Evolutionary conservation across 176 grass and related monocot genomes (phyloP), one percentile per base, ranked within the genome.

Genomic region (Phragmites australis): DNA sequence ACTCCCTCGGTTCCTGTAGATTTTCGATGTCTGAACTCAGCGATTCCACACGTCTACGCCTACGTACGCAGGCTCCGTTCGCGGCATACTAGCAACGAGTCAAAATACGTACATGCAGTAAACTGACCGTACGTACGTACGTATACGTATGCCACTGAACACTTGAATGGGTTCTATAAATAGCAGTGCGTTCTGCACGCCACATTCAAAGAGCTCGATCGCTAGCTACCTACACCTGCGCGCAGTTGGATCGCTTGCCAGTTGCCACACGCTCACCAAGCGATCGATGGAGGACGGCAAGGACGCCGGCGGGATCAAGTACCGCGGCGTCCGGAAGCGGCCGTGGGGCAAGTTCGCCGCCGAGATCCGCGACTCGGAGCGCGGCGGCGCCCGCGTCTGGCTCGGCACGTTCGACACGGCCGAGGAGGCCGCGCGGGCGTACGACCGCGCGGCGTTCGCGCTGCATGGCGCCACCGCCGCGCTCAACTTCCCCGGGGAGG

Each of bases 331-430:
- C 4, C 48, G 91, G 68, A 88, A 68, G 80, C 48, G 92, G 5
- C 88, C 86, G 9, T 94, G 88, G 88, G 92, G 92, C 30, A 87
- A 90, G 79, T 94, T 83, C 45, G 85, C 88, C 0, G 92, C 85
- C 18, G 88, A 94, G 86, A 94, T 94, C 52, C 88, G 92, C 21
- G 92, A 94, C 75, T 70, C 88, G 7, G 85, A 86, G 58, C 78
- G 83, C 44, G 86, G 81, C 43, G 76, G 86, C 6, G 85, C 77
- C 22, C 84, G 88, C 29, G 89, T 75, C 11, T 94, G 92, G 92
- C 86, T 94, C 7, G 92, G 92, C 37, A 91, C 92, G 12, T 94
- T 94, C 61, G 86, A 91, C 71, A 91, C 82, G 47, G 92, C 89
- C 0, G 80, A 91, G 58, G 92, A 81, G 61, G 92, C 92, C 0